Evolutionary conservation across 495 filamentous ascomycete species (phyloP), one percentile per base, ranked within the genome.

Genomic region (Trichocladium uniseriatum): DNA sequence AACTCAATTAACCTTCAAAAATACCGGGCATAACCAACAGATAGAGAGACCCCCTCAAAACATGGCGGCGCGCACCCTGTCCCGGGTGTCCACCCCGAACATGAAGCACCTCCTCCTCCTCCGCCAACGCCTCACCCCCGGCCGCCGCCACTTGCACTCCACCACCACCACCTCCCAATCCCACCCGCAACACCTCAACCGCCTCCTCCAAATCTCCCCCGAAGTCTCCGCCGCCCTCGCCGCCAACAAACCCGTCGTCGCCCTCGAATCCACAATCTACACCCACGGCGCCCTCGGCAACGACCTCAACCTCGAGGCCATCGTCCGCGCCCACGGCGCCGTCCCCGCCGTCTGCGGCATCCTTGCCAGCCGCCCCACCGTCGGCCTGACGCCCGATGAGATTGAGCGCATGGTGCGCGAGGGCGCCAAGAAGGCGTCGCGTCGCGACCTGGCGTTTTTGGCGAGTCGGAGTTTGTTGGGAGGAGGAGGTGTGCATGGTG

Each of bases 331-430:
- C 7, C 79, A 89, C 67, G 92, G 92, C 29, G 92, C 80, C 14
- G 77, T 96, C 18, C 92, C 92, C n/a, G 92, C 92, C 15, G 94
- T 91, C 1, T 85, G 94, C 61, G 92, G 87, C 35, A 74, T 98
- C 18, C 60, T 95, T 7, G 78, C 82, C 54, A 92, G 92, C 27
- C 69, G 89, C 37, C 88, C 89, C 13, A 79, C 76, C 8, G 84
- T 98, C 35, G 92, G 92, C 9, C 67, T 97, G 37, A 69, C 61
- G 36, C 62, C 75, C 1, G 79, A 80, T 15, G 83, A 95, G 61
- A 69, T 97, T 31, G 74, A 77, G 19, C 72, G 77, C 39, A 78
- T 98, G 54, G 78, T 84, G 27, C 76, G 78, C 21, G 80, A 80
- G 24, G 82, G 81, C 22, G 74, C 73, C 3, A 71, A 82, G 57